Evolutionary conservation across 2,329 filamentous ascomycete genomes (phyloP), one percentile per base, ranked within the genome.

Genomic region (Grosmannia penicillata): DNA sequence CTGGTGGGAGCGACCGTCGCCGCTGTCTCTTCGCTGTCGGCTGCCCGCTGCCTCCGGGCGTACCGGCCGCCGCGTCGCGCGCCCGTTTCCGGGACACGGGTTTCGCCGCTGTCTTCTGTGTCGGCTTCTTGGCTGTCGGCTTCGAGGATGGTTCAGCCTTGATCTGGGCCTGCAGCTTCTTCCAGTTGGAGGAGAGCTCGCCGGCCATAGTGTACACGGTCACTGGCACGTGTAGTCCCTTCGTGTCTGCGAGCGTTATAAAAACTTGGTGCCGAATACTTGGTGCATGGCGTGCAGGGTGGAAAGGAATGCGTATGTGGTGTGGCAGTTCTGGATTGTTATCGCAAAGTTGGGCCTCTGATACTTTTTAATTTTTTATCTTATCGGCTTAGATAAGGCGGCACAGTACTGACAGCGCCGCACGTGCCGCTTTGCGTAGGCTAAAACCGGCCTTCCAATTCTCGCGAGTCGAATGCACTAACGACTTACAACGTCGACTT

Each of bases 131-230:
- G 6, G 21, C 13, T 57, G 59, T 46, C n/a, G 56, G 42, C 14
- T 54, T 50, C 14, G 26, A 49, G n/a, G 56, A 43, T 22, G 61
- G 55, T 42, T 68, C 63, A 29, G 63, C 54, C 51, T 70, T 65
- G 48, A 75, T 59, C 49, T 68, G 69, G 47, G 71, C 70, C 59
- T 85, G 80, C 39, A 87, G 66, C 59, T 72, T 79, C 59, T 84
- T 85, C 82, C 82, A 87, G 54, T 87, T 87, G 38, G 71, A 75
- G 11, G 75, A 79, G 25, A 78, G 57, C 49, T 61, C 62, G 27
- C 56, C 56, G 27, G 62, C 56, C 63, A 67, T 67, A n/a, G n/a
- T n/a, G n/a, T n/a, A n/a, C n/a, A n/a, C n/a, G 44, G 30, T 29
- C 21, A 15, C 14, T 13, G 24, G 5, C 21, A n/a, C n/a, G n/a